phyloP scores from a whole-genome alignment of 1,284 basidiomycete genomes.

The Austropuccinia psidii region DNA sequence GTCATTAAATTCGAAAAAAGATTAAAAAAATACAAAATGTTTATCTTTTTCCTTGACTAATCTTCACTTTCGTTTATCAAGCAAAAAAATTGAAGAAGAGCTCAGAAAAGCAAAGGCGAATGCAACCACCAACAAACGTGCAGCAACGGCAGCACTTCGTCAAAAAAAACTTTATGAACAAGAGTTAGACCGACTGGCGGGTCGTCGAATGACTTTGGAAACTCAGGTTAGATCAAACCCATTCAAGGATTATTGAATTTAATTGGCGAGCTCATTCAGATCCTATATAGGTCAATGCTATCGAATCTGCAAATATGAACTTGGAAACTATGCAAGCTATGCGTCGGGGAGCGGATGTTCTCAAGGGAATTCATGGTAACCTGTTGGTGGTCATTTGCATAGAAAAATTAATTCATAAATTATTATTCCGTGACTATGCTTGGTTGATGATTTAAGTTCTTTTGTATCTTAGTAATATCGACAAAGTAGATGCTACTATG shows the following conservation, averaged over 20 bases:
- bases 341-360: slow-evolving; percentile 87
- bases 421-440: neutral
- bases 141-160: slow-evolving; percentile 79
- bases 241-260: neutral
- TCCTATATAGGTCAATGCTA: slow-evolving; percentile 64
- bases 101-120: slow-evolving; percentile 83
- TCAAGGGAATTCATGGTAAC: slow-evolving; percentile 84
- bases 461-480: slow-evolving; percentile 60
- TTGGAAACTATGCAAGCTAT: slow-evolving; percentile 96
- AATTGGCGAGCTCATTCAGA: neutral
- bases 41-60: neutral
- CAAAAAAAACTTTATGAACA: slow-evolving; percentile 87
- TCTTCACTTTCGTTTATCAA: neutral
- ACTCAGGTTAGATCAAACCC: slow-evolving; percentile 58
- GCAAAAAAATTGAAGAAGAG: slow-evolving; percentile 94
- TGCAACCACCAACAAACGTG: slow-evolving; percentile 84
- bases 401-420: neutral
- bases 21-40: neutral
- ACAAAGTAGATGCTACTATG: slow-evolving; percentile 90
- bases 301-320: slow-evolving; percentile 97
- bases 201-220: slow-evolving; percentile 85
- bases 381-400: slow-evolving; percentile 58
- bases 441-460: neutral
- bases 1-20: neutral
- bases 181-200: slow-evolving; percentile 79